These are phyloP conservation scores for Sodiomyces alkalinus DNA, from an alignment of 2,329 filamentous ascomycete genomes.

Conservation along the genomic window DNA sequence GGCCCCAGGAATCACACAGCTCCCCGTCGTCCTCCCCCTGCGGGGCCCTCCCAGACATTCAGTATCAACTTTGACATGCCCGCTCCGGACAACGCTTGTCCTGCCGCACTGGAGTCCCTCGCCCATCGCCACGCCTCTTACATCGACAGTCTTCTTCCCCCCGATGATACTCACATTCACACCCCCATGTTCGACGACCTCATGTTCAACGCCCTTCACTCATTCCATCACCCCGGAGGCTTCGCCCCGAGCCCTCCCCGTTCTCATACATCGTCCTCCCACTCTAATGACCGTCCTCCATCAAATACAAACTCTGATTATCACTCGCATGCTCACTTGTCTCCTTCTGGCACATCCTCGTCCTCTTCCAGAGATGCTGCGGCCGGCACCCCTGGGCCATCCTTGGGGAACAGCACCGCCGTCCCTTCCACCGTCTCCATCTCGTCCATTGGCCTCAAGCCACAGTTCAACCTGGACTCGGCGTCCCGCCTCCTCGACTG, in stretches of 20 bases:
- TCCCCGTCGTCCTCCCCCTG: constrained; percentile 13
- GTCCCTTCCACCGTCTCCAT: constrained; percentile 17
- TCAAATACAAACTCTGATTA: neutral
- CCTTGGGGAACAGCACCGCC: constrained; percentile 11
- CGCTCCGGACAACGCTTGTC: constrained; percentile 13
- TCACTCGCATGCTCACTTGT: constrained; percentile 6
- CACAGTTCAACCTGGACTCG: constrained; percentile 40
- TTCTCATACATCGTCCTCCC: neutral
- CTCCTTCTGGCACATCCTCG: constrained; percentile 7
- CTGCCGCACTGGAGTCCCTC: constrained; percentile 20
- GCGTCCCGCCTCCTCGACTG: constrained; percentile 27
- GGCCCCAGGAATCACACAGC: constrained; percentile 7
- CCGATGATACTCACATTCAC: constrained; percentile 6
- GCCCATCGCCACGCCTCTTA: constrained; percentile 25
- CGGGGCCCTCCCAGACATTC: constrained; percentile 32
- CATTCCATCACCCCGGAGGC: constrained; percentile 2
- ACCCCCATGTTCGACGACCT: constrained; percentile 2
- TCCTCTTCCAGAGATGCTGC: too few species aligned
- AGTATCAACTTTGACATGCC: constrained; percentile 36
- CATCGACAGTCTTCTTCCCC: constrained; percentile 24
- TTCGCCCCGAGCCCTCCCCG: constrained; percentile 4
- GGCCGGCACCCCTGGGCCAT: too few species aligned
- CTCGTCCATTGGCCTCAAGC: constrained; percentile 27
- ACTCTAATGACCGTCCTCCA: neutral
- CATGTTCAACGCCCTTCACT: constrained; percentile 1